phyloP scores from a whole-genome alignment of 1,284 basidiomycete genomes.

The Afroboletus lepidellus region DNA sequence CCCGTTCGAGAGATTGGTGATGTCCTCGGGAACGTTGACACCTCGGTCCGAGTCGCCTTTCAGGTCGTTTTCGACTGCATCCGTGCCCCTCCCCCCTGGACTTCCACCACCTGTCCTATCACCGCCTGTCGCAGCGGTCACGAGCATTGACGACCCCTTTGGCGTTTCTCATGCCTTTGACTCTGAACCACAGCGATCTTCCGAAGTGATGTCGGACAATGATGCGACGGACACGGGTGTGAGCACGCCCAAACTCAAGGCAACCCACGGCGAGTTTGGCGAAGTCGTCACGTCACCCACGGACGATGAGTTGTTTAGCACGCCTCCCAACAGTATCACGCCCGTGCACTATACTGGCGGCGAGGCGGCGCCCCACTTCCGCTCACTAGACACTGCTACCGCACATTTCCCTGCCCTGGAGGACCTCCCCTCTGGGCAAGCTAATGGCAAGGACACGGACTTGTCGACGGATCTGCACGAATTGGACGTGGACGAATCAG shows the following conservation, averaged over 20 bases:
- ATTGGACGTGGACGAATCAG: conserved; percentile 63
- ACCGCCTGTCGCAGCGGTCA: conserved; percentile 17
- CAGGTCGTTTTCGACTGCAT: conserved; percentile 47
- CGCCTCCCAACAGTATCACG: conserved; percentile 52
- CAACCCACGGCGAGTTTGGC: conserved; percentile 11
- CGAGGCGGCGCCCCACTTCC: conserved; percentile 22
- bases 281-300: conserved; percentile 32
- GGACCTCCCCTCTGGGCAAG: conserved; percentile 27
- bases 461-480: conserved; percentile 58
- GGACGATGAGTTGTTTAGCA: conserved; percentile 59
- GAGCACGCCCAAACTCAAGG: conserved; percentile 21
- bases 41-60: conserved; percentile 59
- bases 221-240: conserved; percentile 26
- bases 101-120: conserved; percentile 27
- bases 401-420: conserved; percentile 49
- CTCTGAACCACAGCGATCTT: conserved; percentile 19
- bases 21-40: conserved; percentile 43
- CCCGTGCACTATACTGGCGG: conserved; percentile 15
- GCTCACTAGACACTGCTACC: conserved; percentile 34
- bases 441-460: conserved; percentile 45
- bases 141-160: conserved; percentile 50
- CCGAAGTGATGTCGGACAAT: conserved; percentile 22
- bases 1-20: conserved; percentile 82
- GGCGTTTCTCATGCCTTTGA: conserved; percentile 51
- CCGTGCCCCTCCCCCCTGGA: conserved; percentile 32